phyloP scores from a whole-genome alignment of 441 rosid species.

The Brassica balearica region DNA sequence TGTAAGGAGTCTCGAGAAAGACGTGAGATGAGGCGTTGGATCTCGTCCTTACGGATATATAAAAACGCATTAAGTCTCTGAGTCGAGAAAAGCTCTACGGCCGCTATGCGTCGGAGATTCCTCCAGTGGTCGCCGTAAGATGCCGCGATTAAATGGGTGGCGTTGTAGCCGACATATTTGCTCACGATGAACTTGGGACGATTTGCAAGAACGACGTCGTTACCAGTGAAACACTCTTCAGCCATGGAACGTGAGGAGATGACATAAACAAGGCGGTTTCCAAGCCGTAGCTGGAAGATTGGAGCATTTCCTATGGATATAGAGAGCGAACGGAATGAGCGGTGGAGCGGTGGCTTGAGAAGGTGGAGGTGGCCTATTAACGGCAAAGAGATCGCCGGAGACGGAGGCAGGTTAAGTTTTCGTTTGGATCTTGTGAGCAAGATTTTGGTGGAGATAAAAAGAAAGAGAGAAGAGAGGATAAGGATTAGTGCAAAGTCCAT shows the following conservation, averaged over 20 bases:
- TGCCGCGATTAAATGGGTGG: conserved; percentile 45
- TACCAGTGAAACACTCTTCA: conserved; percentile 59
- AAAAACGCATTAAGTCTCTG: conserved; percentile 46
- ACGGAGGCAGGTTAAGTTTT: conserved; percentile 52
- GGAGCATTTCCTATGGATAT: conserved; percentile 49
- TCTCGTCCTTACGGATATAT: conserved; percentile 54
- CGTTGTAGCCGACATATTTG: conserved; percentile 50
- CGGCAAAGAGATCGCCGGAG: conserved; percentile 54
- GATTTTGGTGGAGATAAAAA: background rate
- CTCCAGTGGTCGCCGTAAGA: conserved; percentile 71
- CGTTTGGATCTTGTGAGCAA: conserved; percentile 10
- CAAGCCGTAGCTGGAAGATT: conserved; percentile 50
- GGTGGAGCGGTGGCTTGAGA: conserved; percentile 56
- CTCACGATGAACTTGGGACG: conserved; percentile 47
- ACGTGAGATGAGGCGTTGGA: conserved; percentile 39
- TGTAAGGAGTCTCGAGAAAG: conserved; percentile 38
- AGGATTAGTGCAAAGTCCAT: conserved; percentile 10
- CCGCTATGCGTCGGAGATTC: conserved; percentile 64
- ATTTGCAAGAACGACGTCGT: conserved; percentile 44
- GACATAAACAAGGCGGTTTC: conserved; percentile 51
- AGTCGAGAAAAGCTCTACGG: conserved; percentile 58
- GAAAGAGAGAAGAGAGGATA: conserved; percentile 18
- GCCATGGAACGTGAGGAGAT: conserved; percentile 49
- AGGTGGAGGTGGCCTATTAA: conserved; percentile 66
- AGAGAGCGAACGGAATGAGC: conserved; percentile 35